These are phyloP conservation scores for Neonectria coccinea DNA, from an alignment of 2,329 filamentous ascomycete species.

Conservation along the genomic window DNA sequence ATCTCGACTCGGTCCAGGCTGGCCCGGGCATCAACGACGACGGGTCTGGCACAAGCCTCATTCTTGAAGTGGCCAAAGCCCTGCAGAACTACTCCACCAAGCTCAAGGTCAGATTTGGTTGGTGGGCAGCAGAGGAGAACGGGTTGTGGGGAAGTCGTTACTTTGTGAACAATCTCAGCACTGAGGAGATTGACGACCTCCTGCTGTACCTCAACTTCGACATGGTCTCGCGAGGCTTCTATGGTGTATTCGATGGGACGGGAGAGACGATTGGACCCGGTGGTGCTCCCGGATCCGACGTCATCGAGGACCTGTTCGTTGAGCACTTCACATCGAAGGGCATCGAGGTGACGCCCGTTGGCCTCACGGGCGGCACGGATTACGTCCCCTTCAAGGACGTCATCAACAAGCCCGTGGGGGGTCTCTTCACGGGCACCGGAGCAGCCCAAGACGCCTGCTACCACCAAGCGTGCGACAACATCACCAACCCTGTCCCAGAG, in stretches of 20 bases:
- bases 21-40: slow-evolving; percentile 62
- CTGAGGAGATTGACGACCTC: slow-evolving; percentile 49
- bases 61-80: slow-evolving; percentile 56
- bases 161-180: slow-evolving; percentile 53
- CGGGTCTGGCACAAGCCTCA: slow-evolving; percentile 55
- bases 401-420: slow-evolving; percentile 64
- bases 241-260: slow-evolving; percentile 51
- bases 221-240: slow-evolving; percentile 54
- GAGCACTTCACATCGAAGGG: slow-evolving; percentile 50
- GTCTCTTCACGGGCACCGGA: slow-evolving; percentile 66
- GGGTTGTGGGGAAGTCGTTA: slow-evolving; percentile 52
- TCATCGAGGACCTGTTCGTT: slow-evolving; percentile 50
- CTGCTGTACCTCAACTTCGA: slow-evolving; percentile 57
- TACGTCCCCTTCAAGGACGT: slow-evolving; percentile 70
- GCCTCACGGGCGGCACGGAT: slow-evolving; percentile 64
- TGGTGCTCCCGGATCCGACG: slow-evolving; percentile 49
- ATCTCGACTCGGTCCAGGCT: slow-evolving; percentile 57
- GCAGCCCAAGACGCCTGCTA: slow-evolving; percentile 45
- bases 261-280: slow-evolving; percentile 53
- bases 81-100: slow-evolving; percentile 52
- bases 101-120: slow-evolving; percentile 56
- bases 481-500: slow-evolving; percentile 53
- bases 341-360: slow-evolving; percentile 45
- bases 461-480: slow-evolving; percentile 54
- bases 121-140: slow-evolving; percentile 61